These are phyloP conservation scores for Phalaenopsis aphrodite DNA, from an alignment of 106 monocot species.

Conservation along the genomic window DNA sequence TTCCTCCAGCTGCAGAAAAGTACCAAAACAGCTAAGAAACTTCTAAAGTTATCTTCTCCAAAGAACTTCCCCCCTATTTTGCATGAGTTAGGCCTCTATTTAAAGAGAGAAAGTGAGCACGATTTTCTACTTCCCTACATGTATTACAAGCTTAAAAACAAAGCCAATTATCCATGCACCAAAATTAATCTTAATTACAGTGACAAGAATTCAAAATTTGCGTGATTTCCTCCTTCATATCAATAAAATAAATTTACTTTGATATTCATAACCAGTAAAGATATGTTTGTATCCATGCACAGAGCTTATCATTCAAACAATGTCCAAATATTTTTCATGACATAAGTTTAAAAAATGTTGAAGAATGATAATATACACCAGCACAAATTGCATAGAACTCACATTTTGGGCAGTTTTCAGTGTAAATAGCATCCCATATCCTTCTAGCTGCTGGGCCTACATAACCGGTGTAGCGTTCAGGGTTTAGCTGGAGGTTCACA, in stretches of 20 bases:
- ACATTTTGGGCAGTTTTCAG: conserved; percentile 96
- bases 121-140: neutral
- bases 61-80: neutral
- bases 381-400: conserved; percentile 13
- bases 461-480: conserved; percentile 94
- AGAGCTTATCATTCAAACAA: neutral
- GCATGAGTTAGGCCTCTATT: neutral
- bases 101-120: neutral
- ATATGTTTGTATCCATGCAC: too few relatives aligned
- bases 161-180: neutral
- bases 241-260: too few relatives aligned
- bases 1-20: neutral
- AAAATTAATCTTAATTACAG: too few relatives aligned
- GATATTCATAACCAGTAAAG: too few relatives aligned
- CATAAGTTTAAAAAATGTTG: neutral
- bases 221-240: too few relatives aligned
- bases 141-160: neutral
- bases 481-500: conserved; percentile 92
- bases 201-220: too few relatives aligned
- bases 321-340: neutral
- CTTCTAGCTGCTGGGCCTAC: conserved; percentile 63
- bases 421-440: conserved; percentile 91
- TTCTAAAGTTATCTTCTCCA: neutral
- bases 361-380: neutral
- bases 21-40: neutral